Evolutionary conservation across 139 green algal genomes (phyloP).

Genomic region (Volvox africanus): DNA sequence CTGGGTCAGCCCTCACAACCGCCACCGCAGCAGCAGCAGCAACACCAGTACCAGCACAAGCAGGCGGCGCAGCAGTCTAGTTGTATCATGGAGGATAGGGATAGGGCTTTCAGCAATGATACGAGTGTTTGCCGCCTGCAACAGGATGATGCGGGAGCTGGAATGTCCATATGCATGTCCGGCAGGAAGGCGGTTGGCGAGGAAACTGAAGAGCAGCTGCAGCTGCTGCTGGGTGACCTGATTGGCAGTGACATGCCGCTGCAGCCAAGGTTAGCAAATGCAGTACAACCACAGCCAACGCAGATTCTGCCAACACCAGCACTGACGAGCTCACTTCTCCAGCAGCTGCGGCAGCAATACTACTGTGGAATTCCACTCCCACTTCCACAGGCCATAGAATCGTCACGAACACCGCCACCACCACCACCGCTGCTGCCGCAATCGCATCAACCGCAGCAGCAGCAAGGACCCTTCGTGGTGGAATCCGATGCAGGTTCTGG

Average conservation of each 20-base stretch:
- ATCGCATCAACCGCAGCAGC: too few relatives aligned
- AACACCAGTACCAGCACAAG: background rate
- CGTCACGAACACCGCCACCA: too few relatives aligned
- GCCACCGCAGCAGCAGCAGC: background rate
- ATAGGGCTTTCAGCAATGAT: background rate
- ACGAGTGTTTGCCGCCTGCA: background rate
- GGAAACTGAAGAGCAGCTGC: conserved; percentile 39
- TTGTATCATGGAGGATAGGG: background rate
- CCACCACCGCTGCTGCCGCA: too few relatives aligned
- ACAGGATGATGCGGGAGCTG: background rate
- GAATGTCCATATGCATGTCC: background rate
- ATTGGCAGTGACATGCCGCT: background rate
- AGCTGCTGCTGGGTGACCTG: conserved; percentile 16
- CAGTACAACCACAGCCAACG: background rate
- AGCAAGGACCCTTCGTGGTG: too few relatives aligned
- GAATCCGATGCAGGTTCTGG: too few relatives aligned
- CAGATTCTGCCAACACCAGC: too few relatives aligned
- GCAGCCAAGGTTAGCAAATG: too few relatives aligned
- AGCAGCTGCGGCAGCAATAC: background rate
- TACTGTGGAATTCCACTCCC: too few relatives aligned
- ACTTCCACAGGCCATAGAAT: too few relatives aligned
- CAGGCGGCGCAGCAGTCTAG: background rate
- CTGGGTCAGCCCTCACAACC: background rate
- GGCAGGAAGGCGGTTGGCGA: conserved; percentile 1
- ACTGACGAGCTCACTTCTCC: too few relatives aligned